Percentiles rank a stretch among this genome's conserved stretches.
These are phyloP conservation scores for Salvia hispanica DNA, from an alignment of 257 asterid genomes.

Conservation along the genomic window DNA sequence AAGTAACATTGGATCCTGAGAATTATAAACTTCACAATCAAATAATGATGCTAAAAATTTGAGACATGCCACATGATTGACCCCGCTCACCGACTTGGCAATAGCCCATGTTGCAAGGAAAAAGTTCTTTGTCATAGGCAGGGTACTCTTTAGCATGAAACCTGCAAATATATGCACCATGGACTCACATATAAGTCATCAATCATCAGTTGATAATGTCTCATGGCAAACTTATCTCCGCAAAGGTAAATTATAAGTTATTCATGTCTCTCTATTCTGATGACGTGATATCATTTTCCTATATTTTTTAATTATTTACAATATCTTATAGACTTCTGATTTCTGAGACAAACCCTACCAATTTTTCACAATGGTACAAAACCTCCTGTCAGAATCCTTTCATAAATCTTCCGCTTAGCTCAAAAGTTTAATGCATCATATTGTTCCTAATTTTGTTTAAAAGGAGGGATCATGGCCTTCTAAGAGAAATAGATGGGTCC, in stretches of 20 bases:
- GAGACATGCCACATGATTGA: not conserved
- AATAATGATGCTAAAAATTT: conserved; percentile 4
- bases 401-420: conserved; percentile 8
- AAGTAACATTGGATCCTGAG: conserved; percentile 74
- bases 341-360: conserved; percentile 2
- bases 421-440: not conserved
- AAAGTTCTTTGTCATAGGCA: conserved; percentile 66
- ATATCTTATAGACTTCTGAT: conserved; percentile 12
- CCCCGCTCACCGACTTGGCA: conserved; percentile 75
- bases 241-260: conserved; percentile 3
- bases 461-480: not conserved
- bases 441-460: not conserved
- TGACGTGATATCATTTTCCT: conserved; percentile 5
- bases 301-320: not conserved
- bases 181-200: conserved; percentile 25
- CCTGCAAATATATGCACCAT: conserved; percentile 48
- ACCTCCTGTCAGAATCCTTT: conserved; percentile 9
- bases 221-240: not conserved
- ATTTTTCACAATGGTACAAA: not conserved
- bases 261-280: not conserved
- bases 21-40: conserved; percentile 32
- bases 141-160: conserved; percentile 98
- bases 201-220: conserved; percentile 17
- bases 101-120: conserved; percentile 84
- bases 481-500: not conserved